A percentile compares a stretch with the other conserved stretches of the same genome.
Conservation (phyloP, 371 early-diverging fungal genomes). For the Mucor racemosus region DNA sequence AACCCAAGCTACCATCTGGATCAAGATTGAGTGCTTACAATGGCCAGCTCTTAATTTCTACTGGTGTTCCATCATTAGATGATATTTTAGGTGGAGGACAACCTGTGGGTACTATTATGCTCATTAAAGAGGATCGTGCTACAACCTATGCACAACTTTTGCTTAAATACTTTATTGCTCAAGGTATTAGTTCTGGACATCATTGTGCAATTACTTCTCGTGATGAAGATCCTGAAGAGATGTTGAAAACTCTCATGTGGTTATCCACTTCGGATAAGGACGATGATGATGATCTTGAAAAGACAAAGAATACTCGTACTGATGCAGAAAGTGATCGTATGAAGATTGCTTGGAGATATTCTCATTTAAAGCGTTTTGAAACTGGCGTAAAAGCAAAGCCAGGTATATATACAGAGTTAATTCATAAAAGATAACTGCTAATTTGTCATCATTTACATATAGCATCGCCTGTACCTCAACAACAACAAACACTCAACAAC, state of each 20-base stretch:
- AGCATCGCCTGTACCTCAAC: constrained; percentile 33
- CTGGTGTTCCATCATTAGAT: constrained; percentile 89
- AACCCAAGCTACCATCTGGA: constrained; percentile 75
- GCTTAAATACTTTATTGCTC: constrained; percentile 82
- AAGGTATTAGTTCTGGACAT: constrained; percentile 83
- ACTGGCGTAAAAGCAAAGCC: constrained; percentile 42
- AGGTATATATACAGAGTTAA: constrained; percentile 23
- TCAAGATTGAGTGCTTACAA: constrained; percentile 81
- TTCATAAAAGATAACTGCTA: not conserved
- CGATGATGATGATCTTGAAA: constrained; percentile 59
- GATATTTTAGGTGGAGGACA: constrained; percentile 88
- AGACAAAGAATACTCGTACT: constrained; percentile 34
- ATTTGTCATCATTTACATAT: not conserved
- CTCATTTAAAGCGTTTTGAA: constrained; percentile 74
- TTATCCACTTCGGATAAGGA: constrained; percentile 53
- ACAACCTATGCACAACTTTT: constrained; percentile 86
- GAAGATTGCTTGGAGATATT: constrained; percentile 95
- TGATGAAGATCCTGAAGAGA: constrained; percentile 64
- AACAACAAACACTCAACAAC: constrained; percentile 13
- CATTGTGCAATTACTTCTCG: constrained; percentile 71
- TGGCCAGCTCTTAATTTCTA: constrained; percentile 80
- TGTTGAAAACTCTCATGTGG: constrained; percentile 66
- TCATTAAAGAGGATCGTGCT: constrained; percentile 83
- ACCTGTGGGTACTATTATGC: constrained; percentile 80
- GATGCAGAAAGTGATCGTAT: constrained; percentile 66